Conservation (phyloP, 257 asterid species). For the Penstemon eatonii region DNA sequence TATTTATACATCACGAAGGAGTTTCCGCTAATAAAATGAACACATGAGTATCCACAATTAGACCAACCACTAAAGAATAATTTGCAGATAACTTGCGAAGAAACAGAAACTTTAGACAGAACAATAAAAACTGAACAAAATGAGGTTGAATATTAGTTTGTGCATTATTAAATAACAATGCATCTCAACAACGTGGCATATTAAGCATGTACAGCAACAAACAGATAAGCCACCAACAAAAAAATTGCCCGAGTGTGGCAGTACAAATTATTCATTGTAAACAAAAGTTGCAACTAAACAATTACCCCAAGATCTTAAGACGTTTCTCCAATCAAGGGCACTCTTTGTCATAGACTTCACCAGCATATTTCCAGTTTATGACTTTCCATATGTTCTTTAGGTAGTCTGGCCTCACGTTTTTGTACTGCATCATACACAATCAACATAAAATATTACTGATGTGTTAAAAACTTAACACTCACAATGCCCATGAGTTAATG, state of each 20-base stretch:
- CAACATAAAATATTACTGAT: too few species aligned
- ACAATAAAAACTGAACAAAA: too few species aligned
- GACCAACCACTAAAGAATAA: too few species aligned
- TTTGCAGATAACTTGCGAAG: too few species aligned
- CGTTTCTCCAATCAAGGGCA: conserved; percentile 24
- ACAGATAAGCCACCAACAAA: conserved; percentile 13
- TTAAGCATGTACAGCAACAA: neutral
- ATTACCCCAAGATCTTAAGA: neutral
- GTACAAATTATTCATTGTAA: conserved; percentile 27
- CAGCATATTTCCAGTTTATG: conserved; percentile 65
- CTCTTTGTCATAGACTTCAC: conserved; percentile 48
- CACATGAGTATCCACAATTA: too few species aligned
- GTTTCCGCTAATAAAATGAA: too few species aligned
- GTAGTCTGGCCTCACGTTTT: conserved; percentile 62
- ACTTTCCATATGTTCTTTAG: conserved; percentile 66
- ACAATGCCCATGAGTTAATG: neutral
- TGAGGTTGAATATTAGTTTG: too few species aligned
- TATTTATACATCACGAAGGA: too few species aligned
- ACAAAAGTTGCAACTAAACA: conserved; percentile 8
- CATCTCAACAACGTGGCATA: neutral
- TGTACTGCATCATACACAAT: conserved; percentile 54
- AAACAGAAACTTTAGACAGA: too few species aligned
- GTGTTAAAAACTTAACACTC: conserved; percentile 1
- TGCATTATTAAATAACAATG: too few species aligned
- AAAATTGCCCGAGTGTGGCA: conserved; percentile 16